These are phyloP conservation scores for Nakaseomyces sp. DNA, from an alignment of 1,139 yeast species.

Conservation along the genomic window DNA sequence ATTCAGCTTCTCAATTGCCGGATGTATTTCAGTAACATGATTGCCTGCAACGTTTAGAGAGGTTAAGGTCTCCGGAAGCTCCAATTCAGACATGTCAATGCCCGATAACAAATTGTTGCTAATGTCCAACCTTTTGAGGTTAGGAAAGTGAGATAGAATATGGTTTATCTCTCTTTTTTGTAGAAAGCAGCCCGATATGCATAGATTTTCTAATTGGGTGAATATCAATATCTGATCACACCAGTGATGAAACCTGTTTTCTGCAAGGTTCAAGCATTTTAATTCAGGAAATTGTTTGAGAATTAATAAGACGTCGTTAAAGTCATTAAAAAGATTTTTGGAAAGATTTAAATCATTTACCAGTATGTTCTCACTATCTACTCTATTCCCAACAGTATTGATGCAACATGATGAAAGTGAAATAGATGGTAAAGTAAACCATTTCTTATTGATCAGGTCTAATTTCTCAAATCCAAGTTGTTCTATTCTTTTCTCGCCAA, in stretches of 20 bases:
- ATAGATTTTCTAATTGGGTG: neutral
- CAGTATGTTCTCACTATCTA: slow-evolving; percentile 10
- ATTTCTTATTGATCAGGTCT: slow-evolving; percentile 40
- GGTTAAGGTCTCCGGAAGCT: slow-evolving; percentile 28
- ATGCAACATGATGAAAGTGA: slow-evolving; percentile 41
- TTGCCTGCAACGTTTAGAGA: slow-evolving; percentile 10
- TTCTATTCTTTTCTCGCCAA: slow-evolving; percentile 53
- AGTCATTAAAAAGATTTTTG: slow-evolving; percentile 44
- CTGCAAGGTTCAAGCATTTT: slow-evolving; percentile 46
- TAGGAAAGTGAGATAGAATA: slow-evolving; percentile 2
- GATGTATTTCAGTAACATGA: slow-evolving; percentile 1
- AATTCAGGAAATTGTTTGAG: slow-evolving; percentile 35
- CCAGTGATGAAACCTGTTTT: slow-evolving; percentile 43
- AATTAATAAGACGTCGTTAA: slow-evolving; percentile 37
- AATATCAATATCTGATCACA: neutral
- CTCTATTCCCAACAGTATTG: slow-evolving; percentile 12
- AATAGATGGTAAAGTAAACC: slow-evolving; percentile 38
- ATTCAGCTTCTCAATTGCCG: neutral
- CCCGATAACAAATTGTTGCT: neutral
- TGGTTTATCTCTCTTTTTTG: slow-evolving; percentile 18
- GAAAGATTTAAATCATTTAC: slow-evolving; percentile 50
- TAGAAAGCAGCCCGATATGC: slow-evolving; percentile 4
- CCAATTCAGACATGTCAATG: neutral
- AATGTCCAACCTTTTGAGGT: slow-evolving; percentile 5
- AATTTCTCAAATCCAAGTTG: slow-evolving; percentile 58